These are phyloP conservation scores for Tetrapisispora fleetii DNA, from an alignment of 805 yeast species.

Conservation along the genomic window DNA sequence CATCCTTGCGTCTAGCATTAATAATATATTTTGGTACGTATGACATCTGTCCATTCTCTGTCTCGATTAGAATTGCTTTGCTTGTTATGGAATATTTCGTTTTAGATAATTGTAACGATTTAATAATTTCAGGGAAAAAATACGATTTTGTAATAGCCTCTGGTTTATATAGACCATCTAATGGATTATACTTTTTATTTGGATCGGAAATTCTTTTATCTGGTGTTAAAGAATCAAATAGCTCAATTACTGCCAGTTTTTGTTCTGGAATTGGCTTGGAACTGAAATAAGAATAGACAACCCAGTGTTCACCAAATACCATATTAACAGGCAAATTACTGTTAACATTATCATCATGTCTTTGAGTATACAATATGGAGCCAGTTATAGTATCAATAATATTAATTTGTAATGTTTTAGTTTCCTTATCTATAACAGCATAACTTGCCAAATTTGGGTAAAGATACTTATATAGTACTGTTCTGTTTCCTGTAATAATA, in stretches of 20 bases:
- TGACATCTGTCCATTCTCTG: conserved; percentile 52
- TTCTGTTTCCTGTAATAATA: conserved; percentile 53
- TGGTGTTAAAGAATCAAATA: conserved; percentile 58
- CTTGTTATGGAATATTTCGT: conserved; percentile 61
- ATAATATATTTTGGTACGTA: conserved; percentile 61
- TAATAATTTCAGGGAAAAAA: conserved; percentile 50
- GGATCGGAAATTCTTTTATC: conserved; percentile 33
- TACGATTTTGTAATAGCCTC: conserved; percentile 47
- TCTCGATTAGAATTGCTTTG: conserved; percentile 51
- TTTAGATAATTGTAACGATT: conserved; percentile 40
- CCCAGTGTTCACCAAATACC: conserved; percentile 75
- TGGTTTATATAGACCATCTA: conserved; percentile 32
- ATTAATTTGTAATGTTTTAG: conserved; percentile 34
- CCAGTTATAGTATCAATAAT: conserved; percentile 68
- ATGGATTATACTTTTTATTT: conserved; percentile 7
- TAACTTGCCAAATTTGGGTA: conserved; percentile 57
- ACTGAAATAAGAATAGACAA: conserved; percentile 56
- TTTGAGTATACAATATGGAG: conserved; percentile 37
- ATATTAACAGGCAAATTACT: conserved; percentile 38
- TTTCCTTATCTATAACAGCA: conserved; percentile 32
- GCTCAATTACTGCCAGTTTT: conserved; percentile 61
- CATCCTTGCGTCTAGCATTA: conserved; percentile 60
- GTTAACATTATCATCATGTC: conserved; percentile 35
- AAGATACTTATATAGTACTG: conserved; percentile 74
- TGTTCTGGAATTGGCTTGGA: conserved; percentile 40